Evolutionary conservation across 148 eudicot species (phyloP), one percentile per base, ranked within the genome.

Genomic region (Tetragonia tetragonoides): DNA sequence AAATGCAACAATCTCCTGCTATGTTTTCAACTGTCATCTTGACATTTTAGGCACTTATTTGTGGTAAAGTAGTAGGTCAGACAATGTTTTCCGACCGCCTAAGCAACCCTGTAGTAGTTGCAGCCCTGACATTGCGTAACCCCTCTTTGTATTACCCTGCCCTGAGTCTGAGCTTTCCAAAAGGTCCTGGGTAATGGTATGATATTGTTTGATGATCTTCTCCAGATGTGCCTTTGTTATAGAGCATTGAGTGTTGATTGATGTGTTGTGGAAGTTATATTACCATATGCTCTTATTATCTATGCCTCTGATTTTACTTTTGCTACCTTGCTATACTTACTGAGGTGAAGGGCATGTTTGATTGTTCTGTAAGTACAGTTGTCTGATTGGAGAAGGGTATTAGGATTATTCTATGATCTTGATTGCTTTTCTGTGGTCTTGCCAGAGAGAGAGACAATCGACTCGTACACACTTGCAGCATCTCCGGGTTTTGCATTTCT

Each of bases 401-500:
- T 17, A 60, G n/a, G 64, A 4, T 21, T 5, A 1, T 64, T 69
- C 23, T 18, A 17, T 75, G 56, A 34, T 70, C 54, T 39, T 82
- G 44, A 69, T n/a, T 44, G 68, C 38, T 5, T 63, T 72, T 71
- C 21, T n/a, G 40, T 17, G 49, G 37, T 51, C 23, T 65, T 81
- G 73, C 15, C 91, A 94, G 98, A 85, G 34, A 85, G 34, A 28
- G 93, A 90, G 78, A 85, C 98, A 61, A 86, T 88, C 5, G 90
- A 90, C 79, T 83, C 92, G 57, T 89, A 83, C 69, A 84, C 97
- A 10, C 88, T 94, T 44, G 87, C 98, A 64, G 92, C 92, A 77
- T 90, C 98, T 21, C 97, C 97, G 21, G 85, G 77, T 49, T 90
- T 94, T 75, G 89, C 88, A 63, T 49, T 83, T 76, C 84, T 92